Evolutionary conservation across 2,329 filamentous ascomycete species (phyloP).

Genomic region (Aspergillus ochraceus): DNA sequence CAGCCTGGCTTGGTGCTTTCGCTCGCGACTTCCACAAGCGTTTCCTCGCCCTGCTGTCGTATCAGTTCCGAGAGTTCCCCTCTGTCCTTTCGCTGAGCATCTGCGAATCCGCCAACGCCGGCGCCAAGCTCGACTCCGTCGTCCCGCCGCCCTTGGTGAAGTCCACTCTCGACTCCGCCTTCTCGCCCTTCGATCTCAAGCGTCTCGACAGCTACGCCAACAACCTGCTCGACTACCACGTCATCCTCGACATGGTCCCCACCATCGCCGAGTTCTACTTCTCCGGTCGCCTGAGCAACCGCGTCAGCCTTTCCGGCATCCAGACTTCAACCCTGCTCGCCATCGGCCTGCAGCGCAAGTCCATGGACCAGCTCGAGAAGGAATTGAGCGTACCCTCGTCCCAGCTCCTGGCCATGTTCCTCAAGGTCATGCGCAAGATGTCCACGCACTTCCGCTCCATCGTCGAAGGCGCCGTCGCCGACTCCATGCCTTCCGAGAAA

Average conservation of each 20-base stretch:
- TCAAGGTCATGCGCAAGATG: constrained; percentile 91
- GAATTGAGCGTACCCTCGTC: constrained; percentile 73
- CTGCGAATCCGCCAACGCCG: constrained; percentile 77
- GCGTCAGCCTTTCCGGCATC: constrained; percentile 73
- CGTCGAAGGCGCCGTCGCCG: constrained; percentile 71
- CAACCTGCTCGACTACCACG: constrained; percentile 96
- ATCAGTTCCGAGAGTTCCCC: constrained; percentile 84
- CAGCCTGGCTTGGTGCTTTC: constrained; percentile 85
- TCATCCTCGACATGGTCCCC: constrained; percentile 90
- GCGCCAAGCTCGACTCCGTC: constrained; percentile 66
- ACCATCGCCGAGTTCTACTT: constrained; percentile 83
- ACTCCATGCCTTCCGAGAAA: constrained; percentile 61
- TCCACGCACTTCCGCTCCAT: constrained; percentile 74
- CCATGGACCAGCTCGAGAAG: constrained; percentile 74
- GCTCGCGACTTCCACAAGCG: constrained; percentile 89
- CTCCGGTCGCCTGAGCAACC: constrained; percentile 66
- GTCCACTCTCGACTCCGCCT: constrained; percentile 69
- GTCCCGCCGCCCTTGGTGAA: constrained; percentile 64
- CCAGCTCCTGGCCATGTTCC: constrained; percentile 93
- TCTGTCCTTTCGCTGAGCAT: constrained; percentile 79
- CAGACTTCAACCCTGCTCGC: constrained; percentile 88
- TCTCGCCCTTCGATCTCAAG: constrained; percentile 94
- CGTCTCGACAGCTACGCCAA: constrained; percentile 92
- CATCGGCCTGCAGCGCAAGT: constrained; percentile 86
- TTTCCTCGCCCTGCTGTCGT: constrained; percentile 87